Evolutionary conservation across 2,329 filamentous ascomycete species (phyloP).

Genomic region (Aaosphaeria arxii): DNA sequence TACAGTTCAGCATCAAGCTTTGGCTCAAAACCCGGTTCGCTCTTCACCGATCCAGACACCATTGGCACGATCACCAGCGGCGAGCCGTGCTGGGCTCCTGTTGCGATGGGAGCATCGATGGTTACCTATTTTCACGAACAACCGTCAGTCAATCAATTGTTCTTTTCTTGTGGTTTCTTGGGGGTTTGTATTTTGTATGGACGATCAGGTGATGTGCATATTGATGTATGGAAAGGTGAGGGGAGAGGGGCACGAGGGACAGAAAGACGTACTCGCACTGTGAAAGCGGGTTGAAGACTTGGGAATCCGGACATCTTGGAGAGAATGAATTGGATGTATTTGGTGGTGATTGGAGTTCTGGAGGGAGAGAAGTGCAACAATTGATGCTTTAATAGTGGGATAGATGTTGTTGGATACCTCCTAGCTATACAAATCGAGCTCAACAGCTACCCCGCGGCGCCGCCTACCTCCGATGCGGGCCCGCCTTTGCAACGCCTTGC

Average conservation of each 20-base stretch:
- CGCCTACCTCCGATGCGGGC: not conserved
- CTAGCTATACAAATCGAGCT: not conserved
- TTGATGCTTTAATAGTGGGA: not conserved
- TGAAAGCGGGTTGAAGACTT: conserved; percentile 27
- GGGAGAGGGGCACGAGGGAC: not conserved
- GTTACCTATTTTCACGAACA: conserved; percentile 2
- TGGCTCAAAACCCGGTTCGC: conserved; percentile 26
- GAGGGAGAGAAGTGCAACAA: not conserved
- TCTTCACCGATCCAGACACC: conserved; percentile 28
- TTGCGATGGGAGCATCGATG: conserved; percentile 24
- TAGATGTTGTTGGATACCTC: too few relatives aligned
- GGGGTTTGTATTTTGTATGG: too few relatives aligned
- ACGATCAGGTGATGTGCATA: too few relatives aligned
- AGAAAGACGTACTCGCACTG: conserved; percentile 13
- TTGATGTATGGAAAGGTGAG: too few relatives aligned
- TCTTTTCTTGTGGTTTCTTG: too few relatives aligned
- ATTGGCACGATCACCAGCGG: conserved; percentile 26
- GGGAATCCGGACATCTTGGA: conserved; percentile 25
- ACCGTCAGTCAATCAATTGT: too few relatives aligned
- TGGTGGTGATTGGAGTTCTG: not conserved
- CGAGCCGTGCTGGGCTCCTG: conserved; percentile 20
- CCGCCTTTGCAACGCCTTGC: too few relatives aligned
- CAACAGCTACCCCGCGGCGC: not conserved
- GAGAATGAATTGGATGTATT: not conserved
- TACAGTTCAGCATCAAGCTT: conserved; percentile 23